Base-by-base conservation (phyloP, 2,329 filamentous ascomycete species). In the Aspergillus candidus region DNA sequence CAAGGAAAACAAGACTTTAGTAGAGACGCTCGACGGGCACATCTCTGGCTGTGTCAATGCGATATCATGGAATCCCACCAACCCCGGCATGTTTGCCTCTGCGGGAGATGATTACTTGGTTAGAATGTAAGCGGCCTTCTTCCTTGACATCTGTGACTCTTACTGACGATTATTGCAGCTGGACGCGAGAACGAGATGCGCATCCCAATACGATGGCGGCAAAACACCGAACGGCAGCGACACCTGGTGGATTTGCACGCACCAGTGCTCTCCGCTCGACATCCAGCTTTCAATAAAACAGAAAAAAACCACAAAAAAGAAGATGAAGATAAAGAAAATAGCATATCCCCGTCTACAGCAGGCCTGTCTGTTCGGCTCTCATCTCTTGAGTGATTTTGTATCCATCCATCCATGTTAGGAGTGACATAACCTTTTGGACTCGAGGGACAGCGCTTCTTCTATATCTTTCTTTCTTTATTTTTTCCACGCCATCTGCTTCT, bases 71-170 rank as follows among this genome's bases (percentile, higher is more conserved):
- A 93, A 91, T 58, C 90, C 93, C 1, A 76, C 72, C 10, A 80
- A 96, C 59, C 82, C 88, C 1, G 80, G 79, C 49, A 84, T 96
- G 72, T 88, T 96, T 67, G 93, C 89, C 12, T 91, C 89, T 11
- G 91, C 87, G 46, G 90, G 91, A 13, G 93, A 98, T 63, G 93
- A 97, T 60, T 76, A 77, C 42, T 82, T 78, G 61, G 83, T 97
- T 51, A 83, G 84, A 69, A 89, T 98, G 85, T 96, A 73, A 74
- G 86, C 72, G 47, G 14, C 14, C 11, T 13, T 37, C 11, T 8
- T 35, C 27, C 17, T 6, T 41, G n/a, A 13, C 35, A 35, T 18
- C 31, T 18, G 39, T 18, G 12, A 12, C 17, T 14, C 30, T 3
- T 22, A 41, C 49, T 51, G 32, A 52, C 31, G 37, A 31, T 27